These are phyloP conservation scores for Massariosphaeria phaeospora DNA, from an alignment of 495 filamentous ascomycete species.

Conservation along the genomic window DNA sequence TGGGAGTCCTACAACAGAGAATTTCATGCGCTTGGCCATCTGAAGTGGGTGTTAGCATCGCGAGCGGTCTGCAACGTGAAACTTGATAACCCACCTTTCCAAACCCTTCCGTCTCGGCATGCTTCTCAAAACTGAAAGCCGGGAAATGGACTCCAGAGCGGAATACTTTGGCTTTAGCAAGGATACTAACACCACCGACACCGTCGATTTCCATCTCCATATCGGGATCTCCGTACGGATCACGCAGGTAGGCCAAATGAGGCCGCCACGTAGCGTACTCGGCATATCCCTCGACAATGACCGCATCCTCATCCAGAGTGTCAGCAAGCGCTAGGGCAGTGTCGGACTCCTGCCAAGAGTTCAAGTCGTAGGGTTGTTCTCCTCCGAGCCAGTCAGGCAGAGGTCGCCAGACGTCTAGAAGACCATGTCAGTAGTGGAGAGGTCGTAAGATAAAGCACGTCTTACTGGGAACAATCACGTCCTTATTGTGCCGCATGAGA, in stretches of 20 bases:
- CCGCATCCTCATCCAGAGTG: conserved; percentile 94
- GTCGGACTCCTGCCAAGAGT: conserved; percentile 99
- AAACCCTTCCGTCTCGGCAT: conserved; percentile 97
- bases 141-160: conserved; percentile 94
- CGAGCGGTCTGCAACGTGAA: background rate
- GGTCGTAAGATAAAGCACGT: conserved; percentile 22
- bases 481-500: conserved; percentile 97
- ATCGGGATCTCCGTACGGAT: conserved; percentile 96
- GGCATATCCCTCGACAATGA: conserved; percentile 98
- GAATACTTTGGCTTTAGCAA: conserved; percentile 94
- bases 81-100: conserved; percentile 68
- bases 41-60: conserved; percentile 38
- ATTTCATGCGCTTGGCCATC: conserved; percentile 96
- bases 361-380: conserved; percentile 97
- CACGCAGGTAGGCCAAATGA: conserved; percentile 92
- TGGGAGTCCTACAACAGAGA: conserved; percentile 92
- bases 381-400: conserved; percentile 98
- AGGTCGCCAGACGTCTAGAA: conserved; percentile 91
- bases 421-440: conserved; percentile 6
- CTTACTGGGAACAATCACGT: conserved; percentile 97
- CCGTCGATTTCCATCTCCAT: conserved; percentile 99
- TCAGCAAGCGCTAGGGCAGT: conserved; percentile 91
- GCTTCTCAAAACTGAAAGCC: conserved; percentile 97
- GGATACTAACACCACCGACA: conserved; percentile 93
- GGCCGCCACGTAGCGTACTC: conserved; percentile 99